Conservation (phyloP, 2,329 filamentous ascomycete genomes). For the Nemania diffusa region DNA sequence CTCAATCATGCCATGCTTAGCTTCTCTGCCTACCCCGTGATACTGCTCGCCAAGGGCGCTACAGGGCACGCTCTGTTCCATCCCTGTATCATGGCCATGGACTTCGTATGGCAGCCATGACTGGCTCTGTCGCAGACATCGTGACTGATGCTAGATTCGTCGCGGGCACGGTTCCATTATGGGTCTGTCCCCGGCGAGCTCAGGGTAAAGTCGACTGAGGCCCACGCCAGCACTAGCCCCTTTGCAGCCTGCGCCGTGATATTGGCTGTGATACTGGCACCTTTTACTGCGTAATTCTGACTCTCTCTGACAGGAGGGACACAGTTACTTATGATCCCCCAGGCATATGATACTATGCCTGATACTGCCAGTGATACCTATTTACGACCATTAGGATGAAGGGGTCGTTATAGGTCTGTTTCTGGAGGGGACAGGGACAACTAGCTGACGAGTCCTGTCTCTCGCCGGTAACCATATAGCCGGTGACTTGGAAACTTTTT, state of each 20-base stretch:
- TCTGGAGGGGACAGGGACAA: slow-evolving; percentile 1
- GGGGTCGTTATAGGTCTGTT: slow-evolving; percentile 12
- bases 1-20: slow-evolving; percentile 19
- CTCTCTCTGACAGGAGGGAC: slow-evolving; percentile 6
- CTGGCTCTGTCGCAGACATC: slow-evolving; percentile 36
- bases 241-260: slow-evolving; percentile 16
- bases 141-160: slow-evolving; percentile 15
- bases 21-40: slow-evolving; percentile 8
- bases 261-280: too few species aligned
- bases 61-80: slow-evolving; percentile 23
- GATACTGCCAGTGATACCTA: slow-evolving; percentile 3
- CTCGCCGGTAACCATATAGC: slow-evolving; percentile 21
- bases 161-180: neutral
- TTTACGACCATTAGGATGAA: slow-evolving; percentile 3
- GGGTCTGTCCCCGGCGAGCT: slow-evolving; percentile 9
- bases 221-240: slow-evolving; percentile 9
- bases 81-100: slow-evolving; percentile 35
- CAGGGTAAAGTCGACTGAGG: slow-evolving; percentile 19
- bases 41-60: slow-evolving; percentile 32
- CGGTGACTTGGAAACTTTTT: slow-evolving; percentile 31
- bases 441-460: slow-evolving; percentile 33
- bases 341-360: slow-evolving; percentile 8
- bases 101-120: slow-evolving; percentile 33
- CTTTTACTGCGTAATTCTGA: neutral
- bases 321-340: slow-evolving; percentile 16